Evolutionary conservation across 768 basidiomycete species (phyloP), one percentile per base, ranked within the genome.

Genomic region (Dentipellis fragilis): DNA sequence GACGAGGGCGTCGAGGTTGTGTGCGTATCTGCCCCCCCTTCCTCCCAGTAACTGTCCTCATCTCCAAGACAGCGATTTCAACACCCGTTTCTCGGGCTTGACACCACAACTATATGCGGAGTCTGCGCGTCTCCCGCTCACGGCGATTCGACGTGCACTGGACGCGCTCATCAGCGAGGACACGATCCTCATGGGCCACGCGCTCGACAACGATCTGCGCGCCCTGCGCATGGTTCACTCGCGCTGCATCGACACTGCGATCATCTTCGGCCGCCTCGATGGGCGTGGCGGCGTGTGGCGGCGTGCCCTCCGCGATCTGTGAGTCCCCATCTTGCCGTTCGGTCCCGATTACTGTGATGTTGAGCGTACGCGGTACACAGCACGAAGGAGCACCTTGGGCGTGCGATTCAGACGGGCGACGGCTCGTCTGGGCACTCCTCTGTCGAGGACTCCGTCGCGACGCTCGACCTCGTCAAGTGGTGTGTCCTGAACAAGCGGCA

Each of bases 141-240:
- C 75, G 4, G 74, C 82, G 2, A 78, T 92, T 51, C 79, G 90
- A 52, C 72, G 74, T 50, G 80, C 85, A 0, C 75, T 96, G 10
- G 83, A 87, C 58, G 68, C 74, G 14, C 73, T 89, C 65, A 85
- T 98, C 54, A 83, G 85, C 53, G 72, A 83, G 12, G 73, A 88
- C 9, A 97, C 95, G 0, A 85, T 97, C 60, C 72, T 98, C 37
- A 84, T 97, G 54, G 95, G 95, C 1, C 87, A 89, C 69, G 89
- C 85, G 0, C 75, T 98, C 17, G 95, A 98, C 59, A 98, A 98
- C 67, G 96, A 99, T 66, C 72, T 99, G 60, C 89, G 86, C 67
- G 87, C 95, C 8, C 71, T 99, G 59, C 79, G 96, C 14, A 83
- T 98, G 63, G 71, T 98, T 1, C 96, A 99, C 67, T 77, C 80